Conservation (phyloP, 495 filamentous ascomycete species). For the Apodospora peruviana region DNA sequence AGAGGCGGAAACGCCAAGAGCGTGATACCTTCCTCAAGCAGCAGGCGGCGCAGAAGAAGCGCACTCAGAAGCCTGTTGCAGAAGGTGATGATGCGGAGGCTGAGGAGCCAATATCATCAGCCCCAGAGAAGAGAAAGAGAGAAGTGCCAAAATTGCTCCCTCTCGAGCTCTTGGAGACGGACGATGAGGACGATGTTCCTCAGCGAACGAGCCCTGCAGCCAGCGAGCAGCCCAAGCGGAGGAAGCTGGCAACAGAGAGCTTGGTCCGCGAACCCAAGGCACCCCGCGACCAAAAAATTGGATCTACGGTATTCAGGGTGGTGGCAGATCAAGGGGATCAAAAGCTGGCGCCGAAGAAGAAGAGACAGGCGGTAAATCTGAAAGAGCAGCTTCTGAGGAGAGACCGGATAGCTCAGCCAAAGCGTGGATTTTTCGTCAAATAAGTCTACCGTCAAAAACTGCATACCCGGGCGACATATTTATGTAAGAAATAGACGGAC, state of each 20-base stretch:
- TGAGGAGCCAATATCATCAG: constrained; percentile 11
- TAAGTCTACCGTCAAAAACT: too few relatives aligned
- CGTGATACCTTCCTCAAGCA: constrained; percentile 39
- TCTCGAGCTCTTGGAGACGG: constrained; percentile 42
- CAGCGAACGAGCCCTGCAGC: constrained; percentile 10
- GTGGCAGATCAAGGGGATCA: constrained; percentile 22
- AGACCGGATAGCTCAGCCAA: constrained; percentile 19
- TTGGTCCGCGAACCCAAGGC: constrained; percentile 21
- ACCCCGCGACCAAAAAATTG: constrained; percentile 32
- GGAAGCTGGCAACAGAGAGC: constrained; percentile 23
- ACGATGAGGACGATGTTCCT: constrained; percentile 29
- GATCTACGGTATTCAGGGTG: constrained; percentile 39
- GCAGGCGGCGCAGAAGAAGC: constrained; percentile 38
- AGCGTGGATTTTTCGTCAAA: constrained; percentile 36
- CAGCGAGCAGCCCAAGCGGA: constrained; percentile 26
- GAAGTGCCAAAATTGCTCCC: constrained; percentile 35
- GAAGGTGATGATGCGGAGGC: constrained; percentile 12
- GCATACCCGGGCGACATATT: too few relatives aligned
- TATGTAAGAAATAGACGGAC: too few relatives aligned
- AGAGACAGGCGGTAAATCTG: constrained; percentile 21
- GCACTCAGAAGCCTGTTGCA: constrained; percentile 6
- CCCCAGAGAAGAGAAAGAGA: constrained; percentile 21
- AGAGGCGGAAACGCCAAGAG: constrained; percentile 42
- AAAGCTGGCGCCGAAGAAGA: constrained; percentile 34
- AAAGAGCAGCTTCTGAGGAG: constrained; percentile 35